Conservation (phyloP, 2,329 filamentous ascomycete species). For the Phoma sp. region DNA sequence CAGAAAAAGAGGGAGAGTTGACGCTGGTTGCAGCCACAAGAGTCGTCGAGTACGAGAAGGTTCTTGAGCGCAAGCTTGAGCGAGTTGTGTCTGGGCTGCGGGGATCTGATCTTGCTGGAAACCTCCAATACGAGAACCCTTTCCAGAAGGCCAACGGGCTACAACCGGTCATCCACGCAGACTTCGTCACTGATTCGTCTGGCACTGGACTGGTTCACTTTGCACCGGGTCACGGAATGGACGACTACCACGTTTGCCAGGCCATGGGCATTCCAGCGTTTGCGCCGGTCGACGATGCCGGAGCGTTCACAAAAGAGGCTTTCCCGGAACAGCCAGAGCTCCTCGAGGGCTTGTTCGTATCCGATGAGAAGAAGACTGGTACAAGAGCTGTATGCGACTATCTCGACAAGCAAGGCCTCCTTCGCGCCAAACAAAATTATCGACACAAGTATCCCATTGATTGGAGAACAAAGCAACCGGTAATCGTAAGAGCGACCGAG, state of each 20-base stretch:
- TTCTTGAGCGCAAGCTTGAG: conserved; percentile 45
- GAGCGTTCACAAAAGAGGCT: conserved; percentile 80
- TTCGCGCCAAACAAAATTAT: conserved; percentile 74
- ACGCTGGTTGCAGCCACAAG: conserved; percentile 76
- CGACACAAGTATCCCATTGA: conserved; percentile 97
- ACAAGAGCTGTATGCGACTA: conserved; percentile 71
- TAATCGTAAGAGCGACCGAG: conserved; percentile 89
- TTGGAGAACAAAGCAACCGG: conserved; percentile 92
- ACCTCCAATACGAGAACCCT: conserved; percentile 71
- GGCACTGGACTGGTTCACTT: conserved; percentile 94
- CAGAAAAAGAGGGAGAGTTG: conserved; percentile 54
- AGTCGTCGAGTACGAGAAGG: conserved; percentile 59
- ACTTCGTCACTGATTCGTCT: conserved; percentile 89
- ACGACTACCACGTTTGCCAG: conserved; percentile 87
- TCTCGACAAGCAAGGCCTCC: conserved; percentile 57
- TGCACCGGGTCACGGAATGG: conserved; percentile 94
- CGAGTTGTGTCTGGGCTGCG: conserved; percentile 64
- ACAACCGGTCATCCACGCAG: conserved; percentile 79
- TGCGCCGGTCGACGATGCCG: conserved; percentile 83
- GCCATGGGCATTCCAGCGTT: conserved; percentile 72
- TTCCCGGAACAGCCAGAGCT: conserved; percentile 71
- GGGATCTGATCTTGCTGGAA: conserved; percentile 69
- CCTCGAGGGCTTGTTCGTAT: conserved; percentile 75
- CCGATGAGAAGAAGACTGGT: conserved; percentile 64
- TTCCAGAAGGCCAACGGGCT: conserved; percentile 66